Conservation (phyloP, 495 filamentous ascomycete species). For the Entonaema liquescens region DNA sequence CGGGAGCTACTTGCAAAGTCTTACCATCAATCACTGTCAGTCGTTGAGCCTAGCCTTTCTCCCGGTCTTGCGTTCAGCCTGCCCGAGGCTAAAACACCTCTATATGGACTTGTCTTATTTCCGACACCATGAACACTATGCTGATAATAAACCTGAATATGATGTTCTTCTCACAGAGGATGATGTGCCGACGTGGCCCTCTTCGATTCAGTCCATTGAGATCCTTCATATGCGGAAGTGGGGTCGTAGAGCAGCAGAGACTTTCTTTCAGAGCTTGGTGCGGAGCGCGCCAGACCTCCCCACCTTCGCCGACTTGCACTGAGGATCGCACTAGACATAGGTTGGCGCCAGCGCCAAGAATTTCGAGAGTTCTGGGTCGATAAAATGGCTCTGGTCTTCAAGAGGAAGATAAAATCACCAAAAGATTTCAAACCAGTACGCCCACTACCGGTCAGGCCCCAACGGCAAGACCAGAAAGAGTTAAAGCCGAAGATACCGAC, state of each 20-base stretch:
- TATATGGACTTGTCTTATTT: conserved; percentile 78
- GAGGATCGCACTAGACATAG: conserved; percentile 74
- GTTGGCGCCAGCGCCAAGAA: conserved; percentile 78
- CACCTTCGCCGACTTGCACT: conserved; percentile 73
- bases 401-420: conserved; percentile 63
- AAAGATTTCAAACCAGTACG: conserved; percentile 46
- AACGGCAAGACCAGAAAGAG: conserved; percentile 24
- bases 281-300: conserved; percentile 68
- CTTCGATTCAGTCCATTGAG: conserved; percentile 71
- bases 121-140: conserved; percentile 57
- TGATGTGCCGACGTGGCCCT: conserved; percentile 79
- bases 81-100: conserved; percentile 72
- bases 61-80: conserved; percentile 64
- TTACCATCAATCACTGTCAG: conserved; percentile 79
- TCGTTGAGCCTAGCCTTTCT: conserved; percentile 78
- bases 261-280: conserved; percentile 79
- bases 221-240: conserved; percentile 78
- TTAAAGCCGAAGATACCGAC: neutral
- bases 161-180: conserved; percentile 63
- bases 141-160: conserved; percentile 76
- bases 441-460: conserved; percentile 38
- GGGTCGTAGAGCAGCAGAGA: conserved; percentile 67
- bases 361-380: conserved; percentile 78
- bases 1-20: conserved; percentile 67
- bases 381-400: conserved; percentile 70